Conservation (phyloP, 805 yeast species). For the Naumovozyma baii region DNA sequence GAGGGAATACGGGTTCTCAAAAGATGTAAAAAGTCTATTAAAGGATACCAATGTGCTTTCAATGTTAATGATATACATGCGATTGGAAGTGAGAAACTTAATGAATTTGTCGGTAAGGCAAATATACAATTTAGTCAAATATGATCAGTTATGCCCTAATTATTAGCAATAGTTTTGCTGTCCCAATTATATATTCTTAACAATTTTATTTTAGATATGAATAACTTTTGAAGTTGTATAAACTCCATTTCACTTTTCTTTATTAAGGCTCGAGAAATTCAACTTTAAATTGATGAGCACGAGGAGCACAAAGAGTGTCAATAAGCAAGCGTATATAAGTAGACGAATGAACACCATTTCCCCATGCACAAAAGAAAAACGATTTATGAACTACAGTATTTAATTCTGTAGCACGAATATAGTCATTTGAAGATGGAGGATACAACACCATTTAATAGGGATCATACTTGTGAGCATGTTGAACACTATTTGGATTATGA, state of each 20-base stretch:
- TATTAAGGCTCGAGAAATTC: background rate
- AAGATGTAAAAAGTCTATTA: conserved; percentile 53
- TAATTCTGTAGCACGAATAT: too few species aligned
- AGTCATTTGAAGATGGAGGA: too few species aligned
- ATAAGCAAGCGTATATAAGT: too few species aligned
- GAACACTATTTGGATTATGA: conserved; percentile 78
- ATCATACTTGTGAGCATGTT: conserved; percentile 92
- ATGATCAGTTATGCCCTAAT: conserved; percentile 60
- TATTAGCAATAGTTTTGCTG: conserved; percentile 25
- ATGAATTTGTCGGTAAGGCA: conserved; percentile 76
- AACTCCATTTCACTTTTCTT: too few species aligned
- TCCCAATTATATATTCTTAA: too few species aligned
- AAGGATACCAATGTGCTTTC: conserved; percentile 52
- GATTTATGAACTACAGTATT: background rate
- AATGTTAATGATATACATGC: conserved; percentile 86
- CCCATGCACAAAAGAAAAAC: background rate
- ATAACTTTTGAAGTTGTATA: too few species aligned
- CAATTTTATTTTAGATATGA: too few species aligned
- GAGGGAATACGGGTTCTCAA: conserved; percentile 63
- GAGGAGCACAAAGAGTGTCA: background rate
- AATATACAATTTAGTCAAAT: conserved; percentile 46
- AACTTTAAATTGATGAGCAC: background rate
- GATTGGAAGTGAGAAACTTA: conserved; percentile 79
- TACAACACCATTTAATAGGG: too few species aligned
- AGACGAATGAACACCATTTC: too few species aligned